Evolutionary conservation across 2,329 filamentous ascomycete genomes (phyloP), one percentile per base, ranked within the genome.

Genomic region (Bipolaris zeicola): DNA sequence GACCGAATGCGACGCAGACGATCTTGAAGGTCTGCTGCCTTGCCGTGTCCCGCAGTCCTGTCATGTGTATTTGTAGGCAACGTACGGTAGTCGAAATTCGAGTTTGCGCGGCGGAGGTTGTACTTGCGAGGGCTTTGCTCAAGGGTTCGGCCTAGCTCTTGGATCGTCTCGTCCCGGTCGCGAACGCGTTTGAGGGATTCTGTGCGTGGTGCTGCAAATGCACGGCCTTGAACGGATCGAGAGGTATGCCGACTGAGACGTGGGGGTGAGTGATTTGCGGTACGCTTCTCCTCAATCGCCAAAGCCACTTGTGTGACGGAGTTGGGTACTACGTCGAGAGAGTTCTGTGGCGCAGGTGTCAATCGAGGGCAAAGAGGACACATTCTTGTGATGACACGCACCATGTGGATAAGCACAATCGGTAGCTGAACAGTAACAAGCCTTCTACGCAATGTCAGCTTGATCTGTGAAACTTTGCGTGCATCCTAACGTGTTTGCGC

Each of bases 341-440:
- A 84, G 58, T 84, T 85, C 75, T 78, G 18, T 4, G 7, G 7
- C 20, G 2, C 3, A 41, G 38, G 10, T 18, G 13, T 38, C 10
- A 41, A 16, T 6, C 5, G 16, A 16, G 26, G 3, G 3, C 7
- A 26, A 22, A 31, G 16, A 26, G 24, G 37, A 24, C 5, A 26
- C 16, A 14, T 39, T 3, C 3, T 39, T 2, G 3, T n/a, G 2
- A n/a, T 16, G 13, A 33, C n/a, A 65, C 60, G 24, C 49, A 78
- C 78, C 77, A 84, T 84, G 62, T 84, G 83, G 37, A 85, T 82
- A 49, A 85, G 76, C 3, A 83, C 82, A 51, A 85, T 81, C 4
- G 83, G 83, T 41, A 85, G 68, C 59, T 85, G 83, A 6, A 85
- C 78, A 7, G 78, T 79, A 18, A 84, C 76, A n/a, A 79, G 65